Evolutionary conservation across 208 protist genomes (phyloP).

Genomic region (Leishmania guyanensis): DNA sequence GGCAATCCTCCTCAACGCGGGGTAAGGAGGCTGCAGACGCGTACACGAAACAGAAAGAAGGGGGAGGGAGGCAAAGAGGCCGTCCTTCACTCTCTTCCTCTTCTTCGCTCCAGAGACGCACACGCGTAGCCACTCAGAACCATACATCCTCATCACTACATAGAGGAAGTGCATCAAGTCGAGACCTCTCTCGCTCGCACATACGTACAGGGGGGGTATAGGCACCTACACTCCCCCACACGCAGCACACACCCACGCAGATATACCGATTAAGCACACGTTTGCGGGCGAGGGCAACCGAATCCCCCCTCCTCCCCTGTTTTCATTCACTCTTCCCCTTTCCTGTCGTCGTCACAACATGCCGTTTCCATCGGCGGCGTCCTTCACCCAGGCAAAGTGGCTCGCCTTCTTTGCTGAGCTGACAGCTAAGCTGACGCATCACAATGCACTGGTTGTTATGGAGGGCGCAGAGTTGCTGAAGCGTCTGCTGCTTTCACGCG

Average conservation of each 20-base stretch:
- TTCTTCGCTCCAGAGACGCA: conserved; percentile 2
- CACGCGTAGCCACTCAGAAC: neutral
- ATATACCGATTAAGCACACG: neutral
- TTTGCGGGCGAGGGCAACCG: neutral
- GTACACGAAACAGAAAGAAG: neutral
- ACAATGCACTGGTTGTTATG: conserved; percentile 75
- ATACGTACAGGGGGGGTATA: neutral
- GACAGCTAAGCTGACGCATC: conserved; percentile 81
- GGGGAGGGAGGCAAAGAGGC: neutral
- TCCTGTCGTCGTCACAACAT: conserved; percentile 28
- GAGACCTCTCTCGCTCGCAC: neutral
- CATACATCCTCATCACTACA: conserved; percentile 1
- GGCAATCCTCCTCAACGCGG: neutral
- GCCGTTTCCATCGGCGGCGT: conserved; percentile 45
- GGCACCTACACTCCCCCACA: neutral
- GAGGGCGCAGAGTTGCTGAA: conserved; percentile 81
- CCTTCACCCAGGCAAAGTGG: conserved; percentile 81
- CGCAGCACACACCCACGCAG: neutral
- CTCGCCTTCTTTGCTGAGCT: conserved; percentile 88
- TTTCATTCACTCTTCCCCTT: neutral
- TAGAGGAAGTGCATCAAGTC: neutral
- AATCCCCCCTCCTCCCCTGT: neutral
- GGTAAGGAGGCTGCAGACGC: neutral
- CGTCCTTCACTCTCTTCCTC: conserved; percentile 7
- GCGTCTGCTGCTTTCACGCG: conserved; percentile 62